Base-by-base conservation (phyloP, 2,329 filamentous ascomycete species). In the Sporothrix humicola region DNA sequence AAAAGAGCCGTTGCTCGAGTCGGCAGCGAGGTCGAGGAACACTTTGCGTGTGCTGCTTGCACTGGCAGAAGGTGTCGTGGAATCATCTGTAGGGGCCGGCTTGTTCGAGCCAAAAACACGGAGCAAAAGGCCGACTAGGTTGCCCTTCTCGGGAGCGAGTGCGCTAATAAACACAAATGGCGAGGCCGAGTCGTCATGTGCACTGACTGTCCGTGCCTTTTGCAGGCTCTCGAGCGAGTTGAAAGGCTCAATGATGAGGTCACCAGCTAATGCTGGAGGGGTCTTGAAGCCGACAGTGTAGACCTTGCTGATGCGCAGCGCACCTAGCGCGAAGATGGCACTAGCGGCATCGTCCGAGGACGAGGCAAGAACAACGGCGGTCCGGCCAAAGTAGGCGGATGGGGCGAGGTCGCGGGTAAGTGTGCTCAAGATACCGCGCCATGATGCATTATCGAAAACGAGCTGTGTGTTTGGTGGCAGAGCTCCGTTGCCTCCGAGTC, bases 81-180 rank as follows among this genome's bases (percentile, higher is more conserved):
- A 66, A 75, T 50, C 23, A 12, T 79, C 75, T 75, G 42, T 37
- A 6, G 42, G 10, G 9, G 37, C 3, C 9, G 69, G 8, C n/a
- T 82, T 82, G 15, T 73, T 75, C 23, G 87, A 85, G 75, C 92
- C 86, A 77, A 91, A 96, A 69, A 94, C 89, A 65, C 93, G 90
- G 46, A 96, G 83, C 73, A 97, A 82, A 79, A 94, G 93, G 73
- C 92, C 90, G 17, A 95, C 93, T 12, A 95, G 85, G 73, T 92
- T 88, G 44, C 91, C 92, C 82, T 95, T 95, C 76, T 94, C 93
- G 0, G 92, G 89, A 0, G 92, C 90, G 4, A 97, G 84, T 0
- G 93, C 93, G 5, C 92, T 95, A 48, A 96, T 89, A 71, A 97
- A 91, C 4, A 94, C 91, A 77, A 96, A 95, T 0, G 93, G 93